These are phyloP conservation scores for Penicillium sp. DNA, from an alignment of 2,329 filamentous ascomycete genomes.

Conservation along the genomic window DNA sequence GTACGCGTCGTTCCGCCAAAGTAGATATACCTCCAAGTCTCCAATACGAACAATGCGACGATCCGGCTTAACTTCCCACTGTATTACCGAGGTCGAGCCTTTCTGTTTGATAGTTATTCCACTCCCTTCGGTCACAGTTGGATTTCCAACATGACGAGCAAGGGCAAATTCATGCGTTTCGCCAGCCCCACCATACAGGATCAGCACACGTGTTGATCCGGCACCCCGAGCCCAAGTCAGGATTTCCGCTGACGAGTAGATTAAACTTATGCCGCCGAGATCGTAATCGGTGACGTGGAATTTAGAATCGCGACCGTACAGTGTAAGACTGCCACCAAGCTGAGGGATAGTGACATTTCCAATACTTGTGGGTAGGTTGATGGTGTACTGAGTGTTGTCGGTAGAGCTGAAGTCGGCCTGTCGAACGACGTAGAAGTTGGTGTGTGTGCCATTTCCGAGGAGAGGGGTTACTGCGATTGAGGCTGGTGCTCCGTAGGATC, in stretches of 20 bases:
- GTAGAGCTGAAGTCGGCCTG: constrained; percentile 18
- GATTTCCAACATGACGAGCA: constrained; percentile 11
- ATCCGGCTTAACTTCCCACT: constrained; percentile 10
- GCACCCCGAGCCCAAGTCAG: constrained; percentile 26
- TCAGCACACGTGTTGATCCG: constrained; percentile 18
- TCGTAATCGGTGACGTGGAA: constrained; percentile 32
- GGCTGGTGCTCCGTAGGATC: constrained; percentile 7
- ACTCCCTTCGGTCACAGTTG: constrained; percentile 8
- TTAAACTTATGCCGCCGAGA: constrained; percentile 21
- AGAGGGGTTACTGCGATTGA: constrained; percentile 13
- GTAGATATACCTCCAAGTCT: constrained; percentile 25
- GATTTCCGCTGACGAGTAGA: constrained; percentile 33
- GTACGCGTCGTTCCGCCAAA: constrained; percentile 33
- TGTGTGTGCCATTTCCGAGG: constrained; percentile 4
- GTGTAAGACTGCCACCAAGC: constrained; percentile 19
- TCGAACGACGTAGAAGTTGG: constrained; percentile 14
- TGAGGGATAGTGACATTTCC: constrained; percentile 30
- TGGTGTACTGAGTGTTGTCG: constrained; percentile 7
- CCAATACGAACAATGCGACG: constrained; percentile 21
- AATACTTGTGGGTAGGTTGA: constrained; percentile 20
- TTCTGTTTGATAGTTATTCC: not conserved
- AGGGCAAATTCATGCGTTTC: constrained; percentile 31
- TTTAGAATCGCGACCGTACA: constrained; percentile 32
- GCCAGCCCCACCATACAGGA: constrained; percentile 29
- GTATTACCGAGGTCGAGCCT: constrained; percentile 8